These are phyloP conservation scores for Lathyrus aphaca DNA, from an alignment of 306 rosid species.

Conservation along the genomic window DNA sequence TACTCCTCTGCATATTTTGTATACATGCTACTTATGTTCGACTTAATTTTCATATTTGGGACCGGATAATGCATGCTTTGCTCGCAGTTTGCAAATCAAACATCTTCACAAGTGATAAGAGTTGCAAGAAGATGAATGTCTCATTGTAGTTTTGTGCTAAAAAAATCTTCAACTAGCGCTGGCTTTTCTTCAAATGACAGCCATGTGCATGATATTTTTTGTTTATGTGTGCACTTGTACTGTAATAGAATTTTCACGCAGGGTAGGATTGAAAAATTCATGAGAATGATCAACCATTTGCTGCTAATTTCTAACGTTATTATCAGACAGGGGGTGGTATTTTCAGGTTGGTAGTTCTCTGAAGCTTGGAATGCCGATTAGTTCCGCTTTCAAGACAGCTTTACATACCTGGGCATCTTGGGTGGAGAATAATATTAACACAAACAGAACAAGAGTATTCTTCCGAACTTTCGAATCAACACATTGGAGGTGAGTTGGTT, in stretches of 20 bases:
- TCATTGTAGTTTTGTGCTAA: constrained; percentile 16
- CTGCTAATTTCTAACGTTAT: constrained; percentile 54
- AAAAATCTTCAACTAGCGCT: background rate
- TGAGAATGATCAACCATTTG: constrained; percentile 19
- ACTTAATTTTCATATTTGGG: constrained; percentile 10
- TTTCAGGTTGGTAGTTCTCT: constrained; percentile 81
- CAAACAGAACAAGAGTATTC: constrained; percentile 73
- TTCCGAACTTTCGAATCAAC: constrained; percentile 89
- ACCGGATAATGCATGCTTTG: background rate
- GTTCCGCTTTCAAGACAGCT: constrained; percentile 70
- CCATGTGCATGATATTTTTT: background rate
- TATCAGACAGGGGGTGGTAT: constrained; percentile 88
- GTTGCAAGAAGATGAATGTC: constrained; percentile 10
- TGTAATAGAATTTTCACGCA: background rate
- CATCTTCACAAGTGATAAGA: background rate
- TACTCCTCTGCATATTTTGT: background rate
- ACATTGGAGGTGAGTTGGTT: constrained; percentile 68
- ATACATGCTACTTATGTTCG: constrained; percentile 18
- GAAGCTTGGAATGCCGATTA: constrained; percentile 88
- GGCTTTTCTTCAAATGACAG: constrained; percentile 12
- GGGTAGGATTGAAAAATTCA: background rate
- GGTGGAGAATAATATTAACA: constrained; percentile 62
- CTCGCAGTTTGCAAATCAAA: background rate
- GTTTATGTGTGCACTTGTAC: background rate
- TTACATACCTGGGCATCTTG: constrained; percentile 86